These are phyloP conservation scores for Entomortierella parvispora DNA, from an alignment of 192 early-diverging fungal genomes.

Conservation along the genomic window DNA sequence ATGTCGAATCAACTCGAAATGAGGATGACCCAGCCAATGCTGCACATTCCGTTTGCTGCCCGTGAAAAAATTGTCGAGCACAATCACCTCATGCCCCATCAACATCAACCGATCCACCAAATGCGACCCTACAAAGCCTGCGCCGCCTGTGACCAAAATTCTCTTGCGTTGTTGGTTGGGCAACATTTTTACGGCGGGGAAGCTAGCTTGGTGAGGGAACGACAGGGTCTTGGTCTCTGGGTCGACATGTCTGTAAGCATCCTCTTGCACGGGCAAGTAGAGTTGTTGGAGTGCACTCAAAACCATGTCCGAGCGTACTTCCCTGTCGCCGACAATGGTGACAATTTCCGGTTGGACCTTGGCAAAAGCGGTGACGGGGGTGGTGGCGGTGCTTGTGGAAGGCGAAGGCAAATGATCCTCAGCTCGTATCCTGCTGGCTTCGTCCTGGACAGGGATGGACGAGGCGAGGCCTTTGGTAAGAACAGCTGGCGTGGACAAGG, in stretches of 20 bases:
- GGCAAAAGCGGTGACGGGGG: background rate
- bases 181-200: slow-evolving; percentile 69
- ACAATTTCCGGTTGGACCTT: slow-evolving; percentile 11
- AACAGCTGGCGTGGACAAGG: background rate
- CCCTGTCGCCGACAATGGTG: slow-evolving; percentile 32
- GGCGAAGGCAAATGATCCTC: too few species aligned
- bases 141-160: slow-evolving; percentile 86
- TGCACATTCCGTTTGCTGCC: slow-evolving; percentile 79
- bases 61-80: slow-evolving; percentile 86
- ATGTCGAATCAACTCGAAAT: slow-evolving; percentile 84
- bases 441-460: background rate
- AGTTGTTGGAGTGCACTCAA: slow-evolving; percentile 34
- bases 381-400: background rate
- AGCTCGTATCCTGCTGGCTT: too few species aligned
- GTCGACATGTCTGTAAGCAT: slow-evolving; percentile 31
- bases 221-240: slow-evolving; percentile 51
- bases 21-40: slow-evolving; percentile 86
- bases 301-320: slow-evolving; percentile 41
- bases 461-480: too few species aligned
- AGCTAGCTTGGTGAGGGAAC: slow-evolving; percentile 54
- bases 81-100: slow-evolving; percentile 85
- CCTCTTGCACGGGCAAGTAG: slow-evolving; percentile 26
- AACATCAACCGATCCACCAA: slow-evolving; percentile 83
- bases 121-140: slow-evolving; percentile 90
- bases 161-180: slow-evolving; percentile 65